Evolutionary conservation across 2,329 filamentous ascomycete genomes (phyloP).

Genomic region (Pezicula neosporulosa): DNA sequence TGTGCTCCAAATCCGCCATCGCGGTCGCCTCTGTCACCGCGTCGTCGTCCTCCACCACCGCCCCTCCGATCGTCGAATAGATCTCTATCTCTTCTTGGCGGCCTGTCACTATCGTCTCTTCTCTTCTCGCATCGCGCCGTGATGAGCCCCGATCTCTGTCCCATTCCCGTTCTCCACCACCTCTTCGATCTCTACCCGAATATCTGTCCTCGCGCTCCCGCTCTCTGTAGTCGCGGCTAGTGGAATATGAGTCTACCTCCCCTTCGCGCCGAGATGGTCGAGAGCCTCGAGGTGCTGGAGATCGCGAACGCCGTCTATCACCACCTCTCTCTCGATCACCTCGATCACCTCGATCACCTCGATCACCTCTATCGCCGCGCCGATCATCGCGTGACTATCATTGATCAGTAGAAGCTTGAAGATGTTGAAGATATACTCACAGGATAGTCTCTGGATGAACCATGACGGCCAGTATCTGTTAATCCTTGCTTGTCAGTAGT

Average conservation of each 20-base stretch:
- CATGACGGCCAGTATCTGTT: conserved; percentile 45
- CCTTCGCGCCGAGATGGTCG: conserved; percentile 66
- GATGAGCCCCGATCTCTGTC: conserved; percentile 64
- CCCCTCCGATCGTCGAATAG: conserved; percentile 59
- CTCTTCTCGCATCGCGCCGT: conserved; percentile 59
- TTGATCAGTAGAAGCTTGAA: conserved; percentile 17
- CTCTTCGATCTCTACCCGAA: conserved; percentile 60
- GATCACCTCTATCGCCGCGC: conserved; percentile 20
- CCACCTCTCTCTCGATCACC: conserved; percentile 43
- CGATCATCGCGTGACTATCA: conserved; percentile 34
- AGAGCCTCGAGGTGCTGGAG: conserved; percentile 70
- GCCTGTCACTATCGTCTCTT: conserved; percentile 65
- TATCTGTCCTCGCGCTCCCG: conserved; percentile 93
- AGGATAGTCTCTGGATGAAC: conserved; percentile 47
- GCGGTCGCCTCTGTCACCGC: conserved; percentile 35
- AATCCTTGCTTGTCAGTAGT: conserved; percentile 30
- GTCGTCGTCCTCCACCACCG: conserved; percentile 45
- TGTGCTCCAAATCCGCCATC: conserved; percentile 44
- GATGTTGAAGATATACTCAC: conserved; percentile 33
- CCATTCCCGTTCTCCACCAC: conserved; percentile 70
- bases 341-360: conserved; percentile 12
- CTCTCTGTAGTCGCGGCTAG: conserved; percentile 87
- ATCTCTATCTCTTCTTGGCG: conserved; percentile 53
- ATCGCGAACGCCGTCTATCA: conserved; percentile 78
- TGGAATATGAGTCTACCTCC: conserved; percentile 84